These are phyloP conservation scores for Chernovozyma aurita DNA, from an alignment of 1,139 yeast genomes.

Conservation along the genomic window DNA sequence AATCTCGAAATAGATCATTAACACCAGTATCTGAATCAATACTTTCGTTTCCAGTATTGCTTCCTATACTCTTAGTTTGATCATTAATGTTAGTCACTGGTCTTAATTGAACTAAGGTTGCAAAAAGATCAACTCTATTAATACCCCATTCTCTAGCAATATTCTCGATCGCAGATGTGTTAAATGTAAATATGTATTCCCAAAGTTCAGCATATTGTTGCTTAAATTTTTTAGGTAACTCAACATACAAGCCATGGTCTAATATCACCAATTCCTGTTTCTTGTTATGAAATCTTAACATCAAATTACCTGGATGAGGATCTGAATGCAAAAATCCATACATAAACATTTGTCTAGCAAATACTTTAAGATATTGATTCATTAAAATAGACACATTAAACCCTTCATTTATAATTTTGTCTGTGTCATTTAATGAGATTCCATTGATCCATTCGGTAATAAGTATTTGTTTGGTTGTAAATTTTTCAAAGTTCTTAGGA, in stretches of 20 bases:
- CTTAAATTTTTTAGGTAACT: constrained; percentile 47
- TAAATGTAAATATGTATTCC: constrained; percentile 55
- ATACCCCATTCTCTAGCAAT: constrained; percentile 67
- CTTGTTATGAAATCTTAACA: constrained; percentile 40
- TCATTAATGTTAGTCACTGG: no score
- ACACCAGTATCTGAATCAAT: no score
- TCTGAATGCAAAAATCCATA: constrained; percentile 81
- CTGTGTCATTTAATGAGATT: constrained; percentile 44
- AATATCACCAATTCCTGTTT: constrained; percentile 62
- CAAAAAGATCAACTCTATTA: constrained; percentile 60
- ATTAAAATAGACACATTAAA: constrained; percentile 44
- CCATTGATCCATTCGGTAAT: constrained; percentile 80
- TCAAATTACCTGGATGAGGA: constrained; percentile 78
- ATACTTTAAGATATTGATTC: constrained; percentile 50
- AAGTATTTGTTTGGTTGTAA: constrained; percentile 48
- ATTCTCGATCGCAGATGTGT: constrained; percentile 42
- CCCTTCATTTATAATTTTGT: constrained; percentile 34
- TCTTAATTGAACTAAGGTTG: constrained; percentile 53
- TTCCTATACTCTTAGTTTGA: constrained; percentile 16
- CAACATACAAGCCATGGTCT: constrained; percentile 72
- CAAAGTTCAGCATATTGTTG: constrained; percentile 58
- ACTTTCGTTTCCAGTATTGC: constrained; percentile 17
- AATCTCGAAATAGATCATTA: constrained; percentile 25
- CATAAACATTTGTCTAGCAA: constrained; percentile 65
- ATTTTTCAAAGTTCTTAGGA: constrained; percentile 47